Base-by-base conservation (phyloP, 192 early-diverging fungal species). In the Gonapodya prolifera region DNA sequence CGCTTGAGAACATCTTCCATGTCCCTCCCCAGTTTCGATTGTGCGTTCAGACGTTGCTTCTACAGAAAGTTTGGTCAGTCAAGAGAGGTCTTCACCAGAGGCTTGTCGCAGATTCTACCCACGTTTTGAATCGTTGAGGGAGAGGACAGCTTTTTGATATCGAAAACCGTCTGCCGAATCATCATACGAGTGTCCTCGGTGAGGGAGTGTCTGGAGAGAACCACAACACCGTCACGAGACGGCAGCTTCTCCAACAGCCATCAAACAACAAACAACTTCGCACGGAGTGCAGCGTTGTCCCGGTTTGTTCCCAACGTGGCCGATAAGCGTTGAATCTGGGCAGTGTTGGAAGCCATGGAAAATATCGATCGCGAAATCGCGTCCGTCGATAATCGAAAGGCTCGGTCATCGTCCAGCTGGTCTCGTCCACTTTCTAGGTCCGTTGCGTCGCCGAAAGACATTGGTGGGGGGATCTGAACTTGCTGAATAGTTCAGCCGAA, bases 21-120 rank as follows among this genome's bases (percentile, higher is more conserved):
- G 78, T 99, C 97, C 45, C 93, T 95, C 30, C 92, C 92, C 35
- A 99, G 85, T 80, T 98, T 98, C 80, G 97, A 92, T 76, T 97
- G 92, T 78, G 93, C 92, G 69, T 96, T 86, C 82, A 94, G 92
- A 45, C 90, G 88, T 78, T 93, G 91, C 35, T 90, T 84, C 85
- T 91, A 78, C 30, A 79, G 75, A 1, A 30, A 70, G 75, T 31
- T 16, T 34, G 33, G 2, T 2, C 8, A 76, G 70, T 2, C 31
- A 70, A 32, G 2, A 76, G 33, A 29, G 34, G 32, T 2, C 2
- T 2, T 16, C 2, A 77, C n/a, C 34, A 30, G 75, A 77, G 79
- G 8, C 17, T 13, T 78, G 17, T 29, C 18, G 75, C 36, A 23
- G 0, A 30, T 34, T 29, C 33, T n/a, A 78, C 76, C 79, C 35